phyloP scores from a whole-genome alignment of 176 grass and related monocot species.

The Oryza meridionalis region DNA sequence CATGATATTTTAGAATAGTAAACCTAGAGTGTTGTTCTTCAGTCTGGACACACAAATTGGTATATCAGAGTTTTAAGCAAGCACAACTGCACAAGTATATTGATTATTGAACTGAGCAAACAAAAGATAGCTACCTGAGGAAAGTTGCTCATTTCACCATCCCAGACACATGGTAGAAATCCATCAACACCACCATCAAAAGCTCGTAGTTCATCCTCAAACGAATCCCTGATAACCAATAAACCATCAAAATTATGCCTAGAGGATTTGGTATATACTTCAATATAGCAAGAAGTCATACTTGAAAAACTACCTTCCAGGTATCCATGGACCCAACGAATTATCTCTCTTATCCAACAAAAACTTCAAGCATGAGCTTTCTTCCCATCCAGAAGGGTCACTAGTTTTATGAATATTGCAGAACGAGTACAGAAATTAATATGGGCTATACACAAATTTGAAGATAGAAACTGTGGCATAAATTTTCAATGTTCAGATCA shows the following conservation, averaged over 20 bases:
- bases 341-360: conserved; percentile 93
- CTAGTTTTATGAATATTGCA: conserved; percentile 48
- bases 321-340: conserved; percentile 89
- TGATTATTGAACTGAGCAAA: conserved; percentile 16
- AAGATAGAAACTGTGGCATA: conserved; percentile 1
- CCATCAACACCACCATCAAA: conserved; percentile 86
- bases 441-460: conserved; percentile 5
- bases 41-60: conserved; percentile 6
- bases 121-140: conserved; percentile 75
- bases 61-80: neutral
- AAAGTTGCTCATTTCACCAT: conserved; percentile 83
- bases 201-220: conserved; percentile 95
- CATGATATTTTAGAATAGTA: neutral
- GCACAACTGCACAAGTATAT: conserved; percentile 25
- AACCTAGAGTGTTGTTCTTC: neutral
- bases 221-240: conserved; percentile 78
- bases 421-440: conserved; percentile 27
- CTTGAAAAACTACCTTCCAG: conserved; percentile 81
- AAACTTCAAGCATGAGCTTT: conserved; percentile 94
- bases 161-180: conserved; percentile 89
- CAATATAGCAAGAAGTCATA: conserved; percentile 34
- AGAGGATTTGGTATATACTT: conserved; percentile 32
- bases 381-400: conserved; percentile 94
- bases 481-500: neutral
- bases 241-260: conserved; percentile 24